Evolutionary conservation across 1,284 basidiomycete species (phyloP).

Genomic region (Coriolopsis trogii): DNA sequence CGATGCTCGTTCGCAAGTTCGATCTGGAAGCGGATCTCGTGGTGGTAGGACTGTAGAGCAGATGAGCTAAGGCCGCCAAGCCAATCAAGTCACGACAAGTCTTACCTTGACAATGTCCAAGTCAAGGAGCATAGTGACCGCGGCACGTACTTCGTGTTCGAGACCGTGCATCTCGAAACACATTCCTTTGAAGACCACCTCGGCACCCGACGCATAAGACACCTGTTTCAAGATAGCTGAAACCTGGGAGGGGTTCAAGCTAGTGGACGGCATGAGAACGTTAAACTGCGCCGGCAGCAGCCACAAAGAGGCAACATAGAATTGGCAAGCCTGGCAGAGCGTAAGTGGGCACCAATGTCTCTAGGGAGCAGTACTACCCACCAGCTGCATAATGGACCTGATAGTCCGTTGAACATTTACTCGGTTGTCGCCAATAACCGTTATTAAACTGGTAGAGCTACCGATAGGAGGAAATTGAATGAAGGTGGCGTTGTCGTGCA

Average conservation of each 20-base stretch:
- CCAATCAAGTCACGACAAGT: not conserved
- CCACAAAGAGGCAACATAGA: slow-evolving; percentile 96
- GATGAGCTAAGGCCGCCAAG: not conserved
- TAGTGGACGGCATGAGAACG: slow-evolving; percentile 82
- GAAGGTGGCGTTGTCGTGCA: slow-evolving; percentile 97
- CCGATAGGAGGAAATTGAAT: slow-evolving; percentile 93
- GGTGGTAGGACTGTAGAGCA: slow-evolving; percentile 77
- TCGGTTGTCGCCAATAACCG: slow-evolving; percentile 92
- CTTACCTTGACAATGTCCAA: slow-evolving; percentile 87
- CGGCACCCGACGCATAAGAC: slow-evolving; percentile 86
- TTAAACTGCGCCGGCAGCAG: slow-evolving; percentile 93
- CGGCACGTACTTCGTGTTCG: slow-evolving; percentile 89
- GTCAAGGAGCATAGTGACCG: slow-evolving; percentile 87
- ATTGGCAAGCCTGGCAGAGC: slow-evolving; percentile 84
- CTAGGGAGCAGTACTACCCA: slow-evolving; percentile 42
- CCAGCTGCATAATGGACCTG: slow-evolving; percentile 93
- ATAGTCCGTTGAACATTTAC: slow-evolving; percentile 97
- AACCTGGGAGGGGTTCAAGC: slow-evolving; percentile 84
- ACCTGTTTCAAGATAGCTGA: slow-evolving; percentile 87
- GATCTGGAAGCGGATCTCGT: slow-evolving; percentile 98
- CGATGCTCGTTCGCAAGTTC: slow-evolving; percentile 98
- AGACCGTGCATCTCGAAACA: slow-evolving; percentile 98
- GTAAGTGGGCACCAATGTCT: slow-evolving; percentile 14
- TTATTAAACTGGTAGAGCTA: slow-evolving; percentile 89
- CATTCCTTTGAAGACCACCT: slow-evolving; percentile 96